phyloP scores from a whole-genome alignment of 2,329 filamentous ascomycete genomes.

The Xylariomycetidae sp. region DNA sequence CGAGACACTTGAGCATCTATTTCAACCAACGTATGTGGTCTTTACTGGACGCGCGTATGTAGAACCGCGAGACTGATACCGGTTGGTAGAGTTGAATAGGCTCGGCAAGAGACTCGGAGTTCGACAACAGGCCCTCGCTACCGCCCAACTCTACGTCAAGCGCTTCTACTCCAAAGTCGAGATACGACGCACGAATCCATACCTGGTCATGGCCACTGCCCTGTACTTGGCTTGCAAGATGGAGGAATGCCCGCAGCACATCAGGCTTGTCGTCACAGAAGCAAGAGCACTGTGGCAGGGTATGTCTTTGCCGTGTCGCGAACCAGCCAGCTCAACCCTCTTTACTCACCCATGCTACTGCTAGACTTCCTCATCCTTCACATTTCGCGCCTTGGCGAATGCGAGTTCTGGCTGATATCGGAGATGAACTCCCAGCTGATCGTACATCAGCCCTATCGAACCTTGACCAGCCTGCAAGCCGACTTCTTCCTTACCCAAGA shows the following conservation, averaged over 20 bases:
- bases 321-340: no score
- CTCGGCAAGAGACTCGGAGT: slow-evolving; percentile 78
- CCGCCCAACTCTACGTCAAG: slow-evolving; percentile 90
- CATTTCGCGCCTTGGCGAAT: slow-evolving; percentile 81
- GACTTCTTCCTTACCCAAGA: slow-evolving; percentile 70
- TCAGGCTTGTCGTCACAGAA: slow-evolving; percentile 81
- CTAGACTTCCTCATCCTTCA: slow-evolving; percentile 67
- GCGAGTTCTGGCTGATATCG: slow-evolving; percentile 87
- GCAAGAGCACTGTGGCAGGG: slow-evolving; percentile 78
- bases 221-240: slow-evolving; percentile 96
- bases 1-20: slow-evolving; percentile 80
- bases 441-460: slow-evolving; percentile 84
- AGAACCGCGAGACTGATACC: slow-evolving; percentile 1
- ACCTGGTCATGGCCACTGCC: slow-evolving; percentile 86
- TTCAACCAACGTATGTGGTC: slow-evolving; percentile 72
- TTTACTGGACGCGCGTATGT: neutral
- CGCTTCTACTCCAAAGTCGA: slow-evolving; percentile 90
- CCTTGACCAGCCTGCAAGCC: slow-evolving; percentile 62
- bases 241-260: slow-evolving; percentile 96
- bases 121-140: slow-evolving; percentile 87
- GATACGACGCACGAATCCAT: slow-evolving; percentile 87
- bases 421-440: slow-evolving; percentile 89
- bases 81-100: slow-evolving; percentile 62
- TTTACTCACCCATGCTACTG: no score
- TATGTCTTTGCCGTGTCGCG: slow-evolving; percentile 26